Base-by-base conservation (phyloP, 2,329 filamentous ascomycete species). In the Aurifilum marmelostoma region DNA sequence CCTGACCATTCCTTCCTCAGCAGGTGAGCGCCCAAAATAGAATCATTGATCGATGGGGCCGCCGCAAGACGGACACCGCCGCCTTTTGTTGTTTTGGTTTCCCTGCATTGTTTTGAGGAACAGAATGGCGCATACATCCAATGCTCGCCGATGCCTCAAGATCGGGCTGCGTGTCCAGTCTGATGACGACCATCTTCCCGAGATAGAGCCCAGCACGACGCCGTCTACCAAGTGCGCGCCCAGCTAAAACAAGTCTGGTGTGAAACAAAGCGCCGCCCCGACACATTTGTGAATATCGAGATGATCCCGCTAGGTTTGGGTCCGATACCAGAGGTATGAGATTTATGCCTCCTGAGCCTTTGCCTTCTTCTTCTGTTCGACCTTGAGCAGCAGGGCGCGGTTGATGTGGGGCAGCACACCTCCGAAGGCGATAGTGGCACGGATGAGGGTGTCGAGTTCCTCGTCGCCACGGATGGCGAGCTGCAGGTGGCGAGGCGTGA, bases 351-450 rank as follows among this genome's bases (percentile, higher is more conserved):
- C 79, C 59, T 76, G 73, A 29, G 75, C 75, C 67, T 80, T 79
- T 72, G 72, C 75, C 75, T 80, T 80, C 77, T 80, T 80, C 77
- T 80, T 80, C 74, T 80, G 79, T 69, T 80, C 79, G 21, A 80
- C 79, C 76, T 80, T 80, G 72, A 80, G 78, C 75, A 99, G 86
- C 75, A 99, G 86, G 18, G 96, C 96, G 76, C 96, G 92, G 87
- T 99, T 98, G 89, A 99, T 99, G 83, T 97, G 95, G 73, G 96
- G 96, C 78, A 99, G 85, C 37, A 99, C 96, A 91, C 96, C 96
- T 85, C 96, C 96, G 75, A 97, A 98, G 71, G 96, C 96, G 77
- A 99, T 99, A 72, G 96, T 99, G 69, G 96, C 96, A 76, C 94
- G 92, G 80, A 99, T 98, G 69, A 99, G 87, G 32, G 94, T 98